Evolutionary conservation across 768 basidiomycete species (phyloP).

Genomic region (Rhizopogon rudus): DNA sequence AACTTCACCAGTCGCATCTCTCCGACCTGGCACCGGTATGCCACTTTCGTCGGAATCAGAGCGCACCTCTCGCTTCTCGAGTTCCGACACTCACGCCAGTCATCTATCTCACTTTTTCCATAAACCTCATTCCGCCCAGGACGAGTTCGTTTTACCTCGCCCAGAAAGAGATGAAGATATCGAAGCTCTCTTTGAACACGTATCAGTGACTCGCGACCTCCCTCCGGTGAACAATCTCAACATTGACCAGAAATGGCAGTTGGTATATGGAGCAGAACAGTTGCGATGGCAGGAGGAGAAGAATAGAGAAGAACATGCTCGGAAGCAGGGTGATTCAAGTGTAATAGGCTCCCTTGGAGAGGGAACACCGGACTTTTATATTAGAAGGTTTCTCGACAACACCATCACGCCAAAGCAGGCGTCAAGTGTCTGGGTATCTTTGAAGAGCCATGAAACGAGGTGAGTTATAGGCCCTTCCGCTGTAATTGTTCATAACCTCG

Average conservation of each 20-base stretch:
- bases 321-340: slow-evolving; percentile 55
- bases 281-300: slow-evolving; percentile 74
- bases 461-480: slow-evolving; percentile 29
- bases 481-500: slow-evolving; percentile 11
- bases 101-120: slow-evolving; percentile 50
- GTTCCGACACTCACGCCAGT: slow-evolving; percentile 41
- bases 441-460: slow-evolving; percentile 80
- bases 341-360: slow-evolving; percentile 48
- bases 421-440: slow-evolving; percentile 64
- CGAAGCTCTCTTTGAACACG: slow-evolving; percentile 72
- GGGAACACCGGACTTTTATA: slow-evolving; percentile 89
- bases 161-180: slow-evolving; percentile 77
- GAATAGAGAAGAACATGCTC: slow-evolving; percentile 55
- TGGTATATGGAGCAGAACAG: slow-evolving; percentile 81
- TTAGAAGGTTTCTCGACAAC: slow-evolving; percentile 84
- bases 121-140: slow-evolving; percentile 39
- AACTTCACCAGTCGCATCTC: slow-evolving; percentile 21
- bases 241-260: slow-evolving; percentile 87
- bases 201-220: slow-evolving; percentile 67
- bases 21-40: slow-evolving; percentile 45
- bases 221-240: slow-evolving; percentile 53
- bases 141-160: slow-evolving; percentile 70
- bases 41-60: slow-evolving; percentile 55
- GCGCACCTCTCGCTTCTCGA: slow-evolving; percentile 58
- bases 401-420: slow-evolving; percentile 82